Evolutionary conservation across 2,329 filamentous ascomycete species (phyloP), one percentile per base, ranked within the genome.

Genomic region (Reticulascus tulasneorum): DNA sequence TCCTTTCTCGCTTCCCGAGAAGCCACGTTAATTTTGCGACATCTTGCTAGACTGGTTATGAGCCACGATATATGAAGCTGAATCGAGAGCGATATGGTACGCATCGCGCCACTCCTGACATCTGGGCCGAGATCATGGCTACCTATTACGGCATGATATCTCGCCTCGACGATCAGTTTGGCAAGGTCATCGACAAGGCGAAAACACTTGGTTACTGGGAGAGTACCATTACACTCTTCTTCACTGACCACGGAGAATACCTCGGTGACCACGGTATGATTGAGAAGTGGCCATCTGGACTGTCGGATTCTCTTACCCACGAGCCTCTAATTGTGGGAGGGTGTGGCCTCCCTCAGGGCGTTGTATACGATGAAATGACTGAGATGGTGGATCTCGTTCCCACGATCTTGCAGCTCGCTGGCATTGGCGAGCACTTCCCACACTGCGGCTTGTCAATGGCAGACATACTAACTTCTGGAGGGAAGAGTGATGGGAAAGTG

Each of bases 71-170:
- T 40, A 64, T 69, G 59, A 49, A 56, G 26, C 44, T 48, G 1
- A 66, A 63, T 31, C 53, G 63, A 3, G 52, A 58, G 15, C 50
- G 48, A 0, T 66, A 68, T 27, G 63, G 61, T 1, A 66, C 62
- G 0, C 44, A 51, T 5, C 50, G 63, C 1, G 64, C 66, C 0
- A 69, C 63, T 0, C 45, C 51, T 4, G 64, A 65, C 23, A 56
- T 64, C 10, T 69, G 64, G 65, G 47, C 41, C 12, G 67, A 71
- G 42, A 54, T 71, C 17, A 63, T 54, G 22, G 66, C 63, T 0
- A 69, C 63, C 0, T 69, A 71, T 38, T 67, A 64, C 35, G 67
- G 67, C 12, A 71, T 70, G 65, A 67, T 69, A 6, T 55, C 63
- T 0, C 51, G 67, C 0, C 42, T 70, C 0, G 66, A 71, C 37